Conservation (phyloP, 2,329 filamentous ascomycete genomes). For the Aspergillus sojae region DNA sequence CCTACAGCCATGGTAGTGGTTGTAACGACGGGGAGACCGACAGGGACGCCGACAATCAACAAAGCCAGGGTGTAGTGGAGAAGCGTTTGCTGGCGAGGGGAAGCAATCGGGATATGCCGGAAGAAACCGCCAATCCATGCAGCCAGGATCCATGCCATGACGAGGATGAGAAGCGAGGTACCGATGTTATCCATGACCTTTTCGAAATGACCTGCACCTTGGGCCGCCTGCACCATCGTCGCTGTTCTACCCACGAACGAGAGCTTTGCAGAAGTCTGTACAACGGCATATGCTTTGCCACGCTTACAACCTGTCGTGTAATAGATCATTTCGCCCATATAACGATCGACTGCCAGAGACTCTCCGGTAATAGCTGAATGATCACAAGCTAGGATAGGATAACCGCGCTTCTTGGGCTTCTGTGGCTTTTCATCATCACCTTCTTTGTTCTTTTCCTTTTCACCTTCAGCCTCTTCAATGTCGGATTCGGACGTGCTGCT, state of each 20-base stretch:
- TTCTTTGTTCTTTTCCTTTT: constrained; percentile 36
- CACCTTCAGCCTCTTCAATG: constrained; percentile 56
- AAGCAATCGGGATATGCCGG: constrained; percentile 65
- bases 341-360: constrained; percentile 67
- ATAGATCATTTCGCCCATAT: constrained; percentile 74
- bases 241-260: constrained; percentile 79
- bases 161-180: constrained; percentile 70
- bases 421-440: constrained; percentile 14
- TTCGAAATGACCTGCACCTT: constrained; percentile 78
- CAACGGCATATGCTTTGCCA: constrained; percentile 73
- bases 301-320: constrained; percentile 83
- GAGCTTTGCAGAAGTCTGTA: constrained; percentile 66
- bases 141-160: constrained; percentile 74
- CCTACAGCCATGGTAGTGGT: constrained; percentile 78
- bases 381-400: constrained; percentile 70
- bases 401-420: constrained; percentile 52
- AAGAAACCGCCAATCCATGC: constrained; percentile 81
- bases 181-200: constrained; percentile 82
- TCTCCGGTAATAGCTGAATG: constrained; percentile 81
- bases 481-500: constrained; percentile 54
- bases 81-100: constrained; percentile 61
- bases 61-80: constrained; percentile 70
- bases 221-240: constrained; percentile 70
- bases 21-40: constrained; percentile 77
- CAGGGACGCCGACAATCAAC: constrained; percentile 77